These are phyloP conservation scores for Juncus inflexus DNA, from an alignment of 176 grass and related monocot species.

Conservation along the genomic window DNA sequence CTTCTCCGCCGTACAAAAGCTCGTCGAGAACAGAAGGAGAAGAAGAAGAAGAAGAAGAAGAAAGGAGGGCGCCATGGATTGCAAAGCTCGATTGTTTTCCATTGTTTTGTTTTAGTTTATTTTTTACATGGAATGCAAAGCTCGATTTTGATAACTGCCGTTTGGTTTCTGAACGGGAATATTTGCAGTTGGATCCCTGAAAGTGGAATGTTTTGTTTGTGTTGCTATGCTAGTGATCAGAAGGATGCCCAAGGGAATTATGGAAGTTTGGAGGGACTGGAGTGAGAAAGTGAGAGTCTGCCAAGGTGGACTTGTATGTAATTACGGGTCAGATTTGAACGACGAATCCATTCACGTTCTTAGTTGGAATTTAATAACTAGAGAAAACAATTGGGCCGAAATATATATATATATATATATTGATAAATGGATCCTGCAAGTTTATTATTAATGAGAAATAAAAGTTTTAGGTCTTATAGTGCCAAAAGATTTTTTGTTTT, in stretches of 20 bases:
- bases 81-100: conserved; percentile 27
- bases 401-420: too few species aligned
- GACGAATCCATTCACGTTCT: neutral
- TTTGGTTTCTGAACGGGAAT: neutral
- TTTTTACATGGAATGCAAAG: conserved; percentile 30
- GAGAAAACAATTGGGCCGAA: too few species aligned
- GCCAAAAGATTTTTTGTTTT: too few species aligned
- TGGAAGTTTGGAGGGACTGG: neutral
- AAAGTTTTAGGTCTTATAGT: too few species aligned
- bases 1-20: conserved; percentile 14
- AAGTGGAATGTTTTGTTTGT: neutral
- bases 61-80: conserved; percentile 19
- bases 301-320: neutral
- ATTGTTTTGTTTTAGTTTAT: too few species aligned
- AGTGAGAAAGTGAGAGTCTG: neutral
- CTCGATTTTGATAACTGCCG: conserved; percentile 21
- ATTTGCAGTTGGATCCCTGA: neutral
- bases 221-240: neutral
- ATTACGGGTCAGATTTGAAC: conserved; percentile 15
- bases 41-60: neutral
- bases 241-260: neutral
- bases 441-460: too few species aligned
- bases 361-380: neutral
- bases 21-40: conserved; percentile 24
- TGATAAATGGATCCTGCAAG: too few species aligned